phyloP scores from a whole-genome alignment of 345 rosid species.

The Tarenaya hassleriana region DNA sequence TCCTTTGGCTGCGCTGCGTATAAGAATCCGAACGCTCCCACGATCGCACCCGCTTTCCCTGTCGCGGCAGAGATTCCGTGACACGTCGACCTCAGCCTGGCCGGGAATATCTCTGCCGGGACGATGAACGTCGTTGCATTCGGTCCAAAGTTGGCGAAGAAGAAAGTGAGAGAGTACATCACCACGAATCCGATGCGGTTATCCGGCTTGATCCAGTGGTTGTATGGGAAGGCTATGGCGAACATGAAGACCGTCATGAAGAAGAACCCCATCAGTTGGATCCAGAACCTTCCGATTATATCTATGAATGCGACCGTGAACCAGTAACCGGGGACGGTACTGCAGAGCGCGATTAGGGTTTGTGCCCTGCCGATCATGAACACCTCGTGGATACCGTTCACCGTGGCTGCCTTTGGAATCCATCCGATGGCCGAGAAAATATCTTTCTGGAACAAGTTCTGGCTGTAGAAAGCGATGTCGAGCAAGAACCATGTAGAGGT shows the following conservation, averaged over 20 bases:
- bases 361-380: conserved; percentile 48
- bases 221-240: conserved; percentile 51
- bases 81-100: conserved; percentile 56
- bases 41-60: conserved; percentile 53
- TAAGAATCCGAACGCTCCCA: conserved; percentile 52
- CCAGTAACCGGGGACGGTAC: conserved; percentile 59
- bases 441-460: conserved; percentile 45
- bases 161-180: conserved; percentile 48
- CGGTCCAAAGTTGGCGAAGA: conserved; percentile 61
- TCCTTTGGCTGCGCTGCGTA: conserved; percentile 37
- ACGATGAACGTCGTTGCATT: conserved; percentile 53
- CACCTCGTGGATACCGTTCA: conserved; percentile 51
- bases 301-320: conserved; percentile 49
- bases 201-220: conserved; percentile 38
- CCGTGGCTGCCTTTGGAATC: conserved; percentile 36
- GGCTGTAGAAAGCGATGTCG: conserved; percentile 42
- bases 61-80: conserved; percentile 58
- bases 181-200: conserved; percentile 40
- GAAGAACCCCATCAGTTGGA: conserved; percentile 60
- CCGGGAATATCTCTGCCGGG: conserved; percentile 56
- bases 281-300: conserved; percentile 39
- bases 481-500: conserved; percentile 40
- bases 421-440: conserved; percentile 49
- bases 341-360: conserved; percentile 46
- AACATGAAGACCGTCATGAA: conserved; percentile 64